phyloP scores from a whole-genome alignment of 2,329 filamentous ascomycete genomes.

The Microcyclospora tardicrescens region DNA sequence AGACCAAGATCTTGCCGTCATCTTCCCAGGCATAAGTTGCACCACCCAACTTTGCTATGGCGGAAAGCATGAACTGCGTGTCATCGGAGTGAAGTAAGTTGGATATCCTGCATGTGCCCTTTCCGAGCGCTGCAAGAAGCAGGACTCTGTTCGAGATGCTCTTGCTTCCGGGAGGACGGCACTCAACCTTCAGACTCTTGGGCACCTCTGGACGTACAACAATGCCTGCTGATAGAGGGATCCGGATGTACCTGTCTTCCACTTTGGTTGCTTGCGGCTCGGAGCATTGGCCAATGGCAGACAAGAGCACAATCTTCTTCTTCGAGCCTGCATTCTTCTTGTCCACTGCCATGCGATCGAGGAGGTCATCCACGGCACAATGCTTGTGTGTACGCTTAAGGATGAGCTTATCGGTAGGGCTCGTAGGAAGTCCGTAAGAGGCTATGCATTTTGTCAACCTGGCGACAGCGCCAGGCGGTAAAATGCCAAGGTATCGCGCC shows the following conservation, averaged over 20 bases:
- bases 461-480: slow-evolving; percentile 77
- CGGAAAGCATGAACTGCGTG: slow-evolving; percentile 91
- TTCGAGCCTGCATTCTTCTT: slow-evolving; percentile 95
- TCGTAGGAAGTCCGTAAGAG: slow-evolving; percentile 83
- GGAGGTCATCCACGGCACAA: slow-evolving; percentile 72
- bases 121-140: slow-evolving; percentile 80
- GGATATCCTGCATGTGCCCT: slow-evolving; percentile 73
- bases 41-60: slow-evolving; percentile 71
- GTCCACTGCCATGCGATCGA: slow-evolving; percentile 92
- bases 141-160: slow-evolving; percentile 94
- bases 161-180: slow-evolving; percentile 88
- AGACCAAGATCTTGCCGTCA: slow-evolving; percentile 77
- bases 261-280: slow-evolving; percentile 83
- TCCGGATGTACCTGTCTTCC: slow-evolving; percentile 68
- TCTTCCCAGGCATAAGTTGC: slow-evolving; percentile 91
- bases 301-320: slow-evolving; percentile 91
- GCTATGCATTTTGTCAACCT: slow-evolving; percentile 84
- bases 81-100: slow-evolving; percentile 95
- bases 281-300: slow-evolving; percentile 75
- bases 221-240: slow-evolving; percentile 70
- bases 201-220: slow-evolving; percentile 62
- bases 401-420: slow-evolving; percentile 70
- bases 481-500: slow-evolving; percentile 72
- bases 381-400: slow-evolving; percentile 73
- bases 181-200: slow-evolving; percentile 51